Base-by-base conservation (phyloP, 2,329 filamentous ascomycete species). In the Davidsoniella virescens region DNA sequence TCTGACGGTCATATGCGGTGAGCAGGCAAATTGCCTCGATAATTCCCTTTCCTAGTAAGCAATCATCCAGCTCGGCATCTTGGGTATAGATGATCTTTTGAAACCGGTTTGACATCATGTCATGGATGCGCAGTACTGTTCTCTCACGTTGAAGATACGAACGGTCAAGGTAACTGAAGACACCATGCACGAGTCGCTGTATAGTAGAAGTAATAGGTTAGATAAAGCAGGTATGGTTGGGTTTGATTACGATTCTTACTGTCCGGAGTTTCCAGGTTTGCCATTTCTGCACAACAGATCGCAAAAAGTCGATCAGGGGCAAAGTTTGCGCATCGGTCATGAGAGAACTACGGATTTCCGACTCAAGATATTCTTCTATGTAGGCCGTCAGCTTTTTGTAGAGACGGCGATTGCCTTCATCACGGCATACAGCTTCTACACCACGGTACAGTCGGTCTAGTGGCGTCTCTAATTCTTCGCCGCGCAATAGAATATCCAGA, bases 161-260 rank as follows among this genome's bases (percentile, higher is more conserved):
- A 55, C 92, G 80, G 62, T 98, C 90, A 56, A 98, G 74, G 60
- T 88, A 98, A 67, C 87, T 94, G 65, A 95, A 96, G 38, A 93
- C 83, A 55, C 84, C 90, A 45, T 87, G 78, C 48, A 98, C 76
- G 12, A 81, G 80, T 56, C 80, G 75, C 80, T 87, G 36, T 41
- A 25, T 33, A 16, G 2, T 5, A 26, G 54, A 45, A 56, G 37
- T 54, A 42, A 33, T 23, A 39, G 45, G 33, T 25, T 17, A 41
- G 18, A 8, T 25, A 5, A 33, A 14, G 2, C 20, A 17, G 49
- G 8, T 33, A 33, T 33, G 29, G 29, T 12, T 12, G 29, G 29
- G 29, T 12, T 33, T 33, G 9, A 9, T 33, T 12, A 12, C 33
- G 36, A 2, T 6, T 49, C 54, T 38, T 40, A 54, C 54, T 17